A percentile compares a stretch with the other conserved stretches of the same genome.
Conservation (phyloP, 2,329 filamentous ascomycete genomes). For the Lithohypha guttulata region DNA sequence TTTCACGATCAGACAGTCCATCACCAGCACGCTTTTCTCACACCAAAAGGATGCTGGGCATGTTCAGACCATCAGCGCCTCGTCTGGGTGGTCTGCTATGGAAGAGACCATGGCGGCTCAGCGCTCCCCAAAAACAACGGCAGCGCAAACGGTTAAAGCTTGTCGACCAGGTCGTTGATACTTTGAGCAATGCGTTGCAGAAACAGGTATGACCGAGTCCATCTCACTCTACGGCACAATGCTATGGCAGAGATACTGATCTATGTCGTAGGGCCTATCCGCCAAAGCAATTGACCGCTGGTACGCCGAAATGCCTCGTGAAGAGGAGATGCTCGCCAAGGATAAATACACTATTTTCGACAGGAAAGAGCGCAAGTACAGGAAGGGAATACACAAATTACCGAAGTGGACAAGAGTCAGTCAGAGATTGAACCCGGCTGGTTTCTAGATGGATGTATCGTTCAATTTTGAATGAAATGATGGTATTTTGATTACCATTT, state of each 20-base stretch:
- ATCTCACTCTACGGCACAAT: no score
- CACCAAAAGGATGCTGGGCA: constrained; percentile 32
- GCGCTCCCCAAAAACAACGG: constrained; percentile 76
- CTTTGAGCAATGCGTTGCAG: constrained; percentile 65
- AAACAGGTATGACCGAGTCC: no score
- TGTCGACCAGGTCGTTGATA: constrained; percentile 79
- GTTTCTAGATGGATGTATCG: constrained; percentile 59
- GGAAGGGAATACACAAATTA: constrained; percentile 91
- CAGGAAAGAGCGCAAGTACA: constrained; percentile 85
- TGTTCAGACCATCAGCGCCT: constrained; percentile 75
- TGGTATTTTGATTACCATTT: no score
- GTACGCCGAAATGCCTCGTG: constrained; percentile 92
- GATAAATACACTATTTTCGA: constrained; percentile 99
- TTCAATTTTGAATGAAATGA: not conserved
- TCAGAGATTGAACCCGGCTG: constrained; percentile 85
- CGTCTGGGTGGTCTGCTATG: constrained; percentile 74
- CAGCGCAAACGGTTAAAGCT: constrained; percentile 72
- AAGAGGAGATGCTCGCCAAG: constrained; percentile 86
- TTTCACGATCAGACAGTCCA: not conserved
- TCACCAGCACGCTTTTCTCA: not conserved
- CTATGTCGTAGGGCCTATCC: constrained; percentile 53
- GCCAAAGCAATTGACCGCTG: constrained; percentile 73
- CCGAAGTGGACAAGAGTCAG: constrained; percentile 94
- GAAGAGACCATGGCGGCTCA: constrained; percentile 96
- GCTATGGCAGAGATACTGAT: no score